These are phyloP conservation scores for Tylopilus sp. DNA, from an alignment of 768 basidiomycete genomes.

Conservation along the genomic window DNA sequence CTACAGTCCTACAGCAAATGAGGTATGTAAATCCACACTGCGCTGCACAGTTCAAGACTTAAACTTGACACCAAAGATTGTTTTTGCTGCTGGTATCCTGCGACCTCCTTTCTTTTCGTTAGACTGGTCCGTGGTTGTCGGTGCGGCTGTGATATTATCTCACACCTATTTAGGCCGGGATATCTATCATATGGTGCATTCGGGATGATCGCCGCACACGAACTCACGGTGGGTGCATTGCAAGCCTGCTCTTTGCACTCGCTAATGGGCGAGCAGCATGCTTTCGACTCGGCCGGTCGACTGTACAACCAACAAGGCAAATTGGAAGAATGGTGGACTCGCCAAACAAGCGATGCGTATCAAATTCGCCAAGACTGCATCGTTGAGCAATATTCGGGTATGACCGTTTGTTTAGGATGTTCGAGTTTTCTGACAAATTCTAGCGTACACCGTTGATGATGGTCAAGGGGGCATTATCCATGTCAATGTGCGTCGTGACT, in stretches of 20 bases:
- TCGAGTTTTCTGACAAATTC: slow-evolving; percentile 1
- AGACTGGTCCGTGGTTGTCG: slow-evolving; percentile 51
- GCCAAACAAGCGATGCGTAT: slow-evolving; percentile 81
- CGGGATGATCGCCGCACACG: slow-evolving; percentile 89
- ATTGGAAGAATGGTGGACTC: slow-evolving; percentile 91
- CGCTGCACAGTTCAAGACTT: background rate
- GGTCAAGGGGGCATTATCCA: slow-evolving; percentile 80
- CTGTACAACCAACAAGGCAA: slow-evolving; percentile 90
- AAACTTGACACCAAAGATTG: slow-evolving; percentile 51
- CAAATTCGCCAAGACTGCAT: slow-evolving; percentile 82
- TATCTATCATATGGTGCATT: slow-evolving; percentile 92
- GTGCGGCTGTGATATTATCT: background rate
- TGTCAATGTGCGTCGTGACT: slow-evolving; percentile 63
- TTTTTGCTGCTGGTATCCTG: slow-evolving; percentile 95
- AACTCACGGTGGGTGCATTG: slow-evolving; percentile 63
- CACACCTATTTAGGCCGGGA: slow-evolving; percentile 59
- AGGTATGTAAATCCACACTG: slow-evolving; percentile 42
- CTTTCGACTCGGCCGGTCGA: slow-evolving; percentile 86
- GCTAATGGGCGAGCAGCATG: slow-evolving; percentile 50
- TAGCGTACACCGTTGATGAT: slow-evolving; percentile 81
- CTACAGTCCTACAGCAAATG: slow-evolving; percentile 83
- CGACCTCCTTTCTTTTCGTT: slow-evolving; percentile 88
- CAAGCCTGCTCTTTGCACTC: background rate
- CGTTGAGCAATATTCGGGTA: slow-evolving; percentile 86
- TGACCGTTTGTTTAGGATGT: slow-evolving; percentile 13